These are phyloP conservation scores for Limonium bicolor DNA, from an alignment of 148 eudicot species.

Conservation along the genomic window DNA sequence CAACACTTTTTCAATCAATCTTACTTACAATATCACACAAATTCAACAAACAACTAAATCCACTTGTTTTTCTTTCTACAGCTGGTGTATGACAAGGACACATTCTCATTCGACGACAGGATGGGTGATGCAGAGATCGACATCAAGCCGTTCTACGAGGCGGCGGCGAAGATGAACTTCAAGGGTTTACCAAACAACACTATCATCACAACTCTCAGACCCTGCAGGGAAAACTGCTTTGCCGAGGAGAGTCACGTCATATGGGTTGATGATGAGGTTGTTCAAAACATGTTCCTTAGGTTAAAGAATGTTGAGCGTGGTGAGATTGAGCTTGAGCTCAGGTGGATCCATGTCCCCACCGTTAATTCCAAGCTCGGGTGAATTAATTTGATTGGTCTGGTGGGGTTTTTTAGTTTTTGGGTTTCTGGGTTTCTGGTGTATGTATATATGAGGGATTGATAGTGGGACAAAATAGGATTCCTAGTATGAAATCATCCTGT, in stretches of 20 bases:
- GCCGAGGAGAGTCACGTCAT: slow-evolving; percentile 21
- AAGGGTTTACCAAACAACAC: slow-evolving; percentile 14
- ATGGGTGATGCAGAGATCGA: slow-evolving; percentile 29
- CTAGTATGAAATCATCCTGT: too few relatives aligned
- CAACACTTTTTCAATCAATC: too few relatives aligned
- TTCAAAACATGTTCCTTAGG: slow-evolving; percentile 21
- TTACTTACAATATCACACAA: too few relatives aligned
- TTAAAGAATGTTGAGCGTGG: slow-evolving; percentile 20
- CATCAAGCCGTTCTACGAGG: slow-evolving; percentile 14
- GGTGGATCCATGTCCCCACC: slow-evolving; percentile 15
- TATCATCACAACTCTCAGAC: slow-evolving; percentile 9
- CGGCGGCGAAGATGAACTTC: slow-evolving; percentile 13
- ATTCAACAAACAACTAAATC: too few relatives aligned
- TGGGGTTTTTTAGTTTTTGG: too few relatives aligned
- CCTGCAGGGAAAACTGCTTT: slow-evolving; percentile 18
- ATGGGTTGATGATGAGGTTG: slow-evolving; percentile 16
- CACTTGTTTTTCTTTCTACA: too few relatives aligned
- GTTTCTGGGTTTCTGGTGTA: too few relatives aligned
- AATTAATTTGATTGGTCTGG: too few relatives aligned
- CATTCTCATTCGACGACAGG: slow-evolving; percentile 20
- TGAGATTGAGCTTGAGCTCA: slow-evolving; percentile 20
- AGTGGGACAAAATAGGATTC: too few relatives aligned
- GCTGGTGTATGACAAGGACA: slow-evolving; percentile 24
- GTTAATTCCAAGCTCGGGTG: too few relatives aligned
- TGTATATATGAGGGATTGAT: too few relatives aligned